A percentile compares a stretch with the other conserved stretches of the same genome.
phyloP scores from a whole-genome alignment of 768 basidiomycete genomes.

The Krasilnikovozyma curviuscula region DNA sequence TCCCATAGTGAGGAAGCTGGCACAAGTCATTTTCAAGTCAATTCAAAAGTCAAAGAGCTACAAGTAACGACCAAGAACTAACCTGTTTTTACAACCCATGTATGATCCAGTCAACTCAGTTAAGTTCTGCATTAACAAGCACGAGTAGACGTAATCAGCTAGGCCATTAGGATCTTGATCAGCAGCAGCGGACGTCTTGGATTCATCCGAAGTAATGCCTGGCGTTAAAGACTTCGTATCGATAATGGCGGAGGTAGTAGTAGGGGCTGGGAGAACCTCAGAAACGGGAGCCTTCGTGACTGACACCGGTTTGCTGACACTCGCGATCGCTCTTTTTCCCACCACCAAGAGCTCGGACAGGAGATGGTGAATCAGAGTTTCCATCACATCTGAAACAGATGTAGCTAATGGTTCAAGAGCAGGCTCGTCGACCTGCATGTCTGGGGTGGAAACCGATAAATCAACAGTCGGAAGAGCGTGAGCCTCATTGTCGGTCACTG shows the following conservation, averaged over 20 bases:
- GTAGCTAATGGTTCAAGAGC: conserved; percentile 32
- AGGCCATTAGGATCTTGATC: conserved; percentile 2
- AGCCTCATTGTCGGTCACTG: conserved; percentile 21
- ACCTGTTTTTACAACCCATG: conserved; percentile 68
- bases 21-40: background rate
- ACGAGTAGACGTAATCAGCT: conserved; percentile 16
- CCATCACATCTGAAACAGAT: conserved; percentile 15
- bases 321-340: conserved; percentile 30
- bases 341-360: conserved; percentile 48
- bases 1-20: conserved; percentile 11
- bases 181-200: background rate
- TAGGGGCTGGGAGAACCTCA: background rate
- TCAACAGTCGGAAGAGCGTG: background rate
- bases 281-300: background rate
- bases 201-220: no score
- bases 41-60: background rate
- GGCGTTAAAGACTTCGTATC: no score
- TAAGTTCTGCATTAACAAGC: conserved; percentile 27
- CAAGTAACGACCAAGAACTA: background rate
- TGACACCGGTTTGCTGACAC: conserved; percentile 11
- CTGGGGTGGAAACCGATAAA: conserved; percentile 24
- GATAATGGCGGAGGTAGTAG: background rate
- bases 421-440: conserved; percentile 20
- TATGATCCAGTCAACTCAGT: conserved; percentile 89
- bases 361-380: conserved; percentile 39